Conservation (phyloP, 1,284 basidiomycete genomes). For the Stereum hirsutum region DNA sequence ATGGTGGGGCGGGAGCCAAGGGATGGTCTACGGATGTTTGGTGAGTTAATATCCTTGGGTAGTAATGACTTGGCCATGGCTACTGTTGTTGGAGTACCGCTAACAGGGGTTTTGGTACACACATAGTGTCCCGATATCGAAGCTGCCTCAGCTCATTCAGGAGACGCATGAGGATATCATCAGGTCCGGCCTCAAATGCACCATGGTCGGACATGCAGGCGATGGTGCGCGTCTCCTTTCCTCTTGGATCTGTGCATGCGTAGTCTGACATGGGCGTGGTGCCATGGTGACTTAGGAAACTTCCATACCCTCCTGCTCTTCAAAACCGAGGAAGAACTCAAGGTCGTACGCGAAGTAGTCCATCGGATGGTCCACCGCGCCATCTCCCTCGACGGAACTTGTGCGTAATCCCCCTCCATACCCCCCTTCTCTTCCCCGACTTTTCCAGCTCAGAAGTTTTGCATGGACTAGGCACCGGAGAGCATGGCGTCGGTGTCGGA, state of each 20-base stretch:
- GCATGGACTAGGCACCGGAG: constrained; percentile 51
- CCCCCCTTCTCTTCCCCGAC: neutral
- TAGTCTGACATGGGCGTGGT: too few species aligned
- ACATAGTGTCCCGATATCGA: constrained; percentile 78
- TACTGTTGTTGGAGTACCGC: too few species aligned
- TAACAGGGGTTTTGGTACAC: too few species aligned
- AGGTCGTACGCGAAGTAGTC: constrained; percentile 40
- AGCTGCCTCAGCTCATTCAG: constrained; percentile 65
- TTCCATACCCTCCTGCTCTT: constrained; percentile 55
- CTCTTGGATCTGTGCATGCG: neutral
- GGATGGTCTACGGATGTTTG: constrained; percentile 85
- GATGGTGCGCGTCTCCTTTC: constrained; percentile 44
- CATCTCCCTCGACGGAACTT: constrained; percentile 70
- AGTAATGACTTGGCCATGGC: too few species aligned
- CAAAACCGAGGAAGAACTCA: constrained; percentile 49
- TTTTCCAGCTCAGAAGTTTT: neutral
- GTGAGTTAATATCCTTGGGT: too few species aligned
- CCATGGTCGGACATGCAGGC: constrained; percentile 77
- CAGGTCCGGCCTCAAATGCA: constrained; percentile 47
- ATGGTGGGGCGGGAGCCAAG: constrained; percentile 45
- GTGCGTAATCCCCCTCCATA: constrained; percentile 25
- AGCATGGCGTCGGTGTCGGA: constrained; percentile 86
- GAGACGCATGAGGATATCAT: constrained; percentile 71
- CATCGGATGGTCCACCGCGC: constrained; percentile 66
- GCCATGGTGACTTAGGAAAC: constrained; percentile 28